Conservation (phyloP, 2,329 filamentous ascomycete species). For the Pseudogymnoascus destructans region DNA sequence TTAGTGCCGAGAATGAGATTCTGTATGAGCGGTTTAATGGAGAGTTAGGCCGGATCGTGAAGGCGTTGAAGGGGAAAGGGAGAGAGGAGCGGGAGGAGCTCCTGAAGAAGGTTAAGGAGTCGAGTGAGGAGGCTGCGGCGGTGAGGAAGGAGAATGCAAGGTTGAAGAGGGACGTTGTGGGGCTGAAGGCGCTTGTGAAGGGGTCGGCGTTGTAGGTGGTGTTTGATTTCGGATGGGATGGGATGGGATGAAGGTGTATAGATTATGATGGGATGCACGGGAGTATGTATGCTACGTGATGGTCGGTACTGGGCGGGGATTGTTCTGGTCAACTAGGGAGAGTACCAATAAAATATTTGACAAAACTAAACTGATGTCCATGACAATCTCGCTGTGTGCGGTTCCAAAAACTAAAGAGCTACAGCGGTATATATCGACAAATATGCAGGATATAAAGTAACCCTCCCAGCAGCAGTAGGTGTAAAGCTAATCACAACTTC, state of each 20-base stretch:
- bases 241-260: not conserved
- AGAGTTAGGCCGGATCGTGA: slow-evolving; percentile 74
- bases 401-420: not conserved
- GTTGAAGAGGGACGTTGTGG: slow-evolving; percentile 65
- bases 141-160: slow-evolving; percentile 77
- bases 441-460: not conserved
- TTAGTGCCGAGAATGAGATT: slow-evolving; percentile 81
- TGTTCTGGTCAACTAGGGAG: slow-evolving; percentile 1
- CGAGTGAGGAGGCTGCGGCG: slow-evolving; percentile 62
- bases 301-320: not conserved
- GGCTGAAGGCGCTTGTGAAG: slow-evolving; percentile 15
- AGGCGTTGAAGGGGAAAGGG: slow-evolving; percentile 56
- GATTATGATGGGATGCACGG: slow-evolving; percentile 3
- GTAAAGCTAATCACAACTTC: slow-evolving; percentile 13
- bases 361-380: not conserved
- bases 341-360: not conserved
- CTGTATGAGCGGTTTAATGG: slow-evolving; percentile 85
- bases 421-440: not conserved
- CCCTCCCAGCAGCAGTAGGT: not conserved
- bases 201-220: not conserved
- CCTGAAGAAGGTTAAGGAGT: slow-evolving; percentile 55
- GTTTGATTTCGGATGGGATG: not conserved
- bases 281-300: slow-evolving; percentile 3
- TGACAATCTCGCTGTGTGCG: not conserved
- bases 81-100: slow-evolving; percentile 72